Base-by-base conservation (phyloP, 345 rosid genomes). In the Linum tenue region DNA sequence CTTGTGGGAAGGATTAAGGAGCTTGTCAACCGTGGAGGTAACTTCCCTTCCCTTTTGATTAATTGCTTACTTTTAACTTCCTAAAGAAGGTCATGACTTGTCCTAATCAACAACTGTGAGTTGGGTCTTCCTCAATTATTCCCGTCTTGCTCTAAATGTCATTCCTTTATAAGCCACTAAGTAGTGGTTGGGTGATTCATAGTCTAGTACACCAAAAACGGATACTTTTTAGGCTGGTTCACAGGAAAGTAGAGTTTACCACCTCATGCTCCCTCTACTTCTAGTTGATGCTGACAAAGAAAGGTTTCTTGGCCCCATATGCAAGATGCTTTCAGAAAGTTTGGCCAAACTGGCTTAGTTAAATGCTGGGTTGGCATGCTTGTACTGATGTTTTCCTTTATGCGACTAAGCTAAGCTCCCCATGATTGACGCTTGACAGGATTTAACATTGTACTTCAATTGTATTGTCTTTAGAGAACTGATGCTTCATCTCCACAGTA, bases 11-110 rank as follows among this genome's bases (percentile, higher is more conserved):
- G 98, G 64, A 92, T 88, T 74, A 92, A 92, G 86, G 98, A 92
- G 81, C 94, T 92, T 39, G 84, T 92, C 70, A 92, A 92, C 77
- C 98, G 98, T 67, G 98, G 98, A 78, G 98, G 98, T 91, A 67
- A 17, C 1, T 57, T 7, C 35, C 11, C 5, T 57, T 57, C 22
- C 60, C 38, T 12, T 57, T 22, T 5, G 22, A 57, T 31, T 87
- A 43, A 43, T 43, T 43, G 10, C 6, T 43, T 43, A 43, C 50
- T 4, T 43, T 11, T 43, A 7, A 9, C 3, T 12, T 48, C 11
- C 78, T 86, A 22, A 22, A 22, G 31, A 22, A 22, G 31, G 31
- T 22, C 31, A 22, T 22, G 31, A 22, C 31, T 22, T 22, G n/a
- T n/a, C n/a, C 31, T 22, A 22, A 22, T 22, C 31, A 22, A 22